Base-by-base conservation (phyloP, 1,284 basidiomycete species). In the Agaricales sp. region DNA sequence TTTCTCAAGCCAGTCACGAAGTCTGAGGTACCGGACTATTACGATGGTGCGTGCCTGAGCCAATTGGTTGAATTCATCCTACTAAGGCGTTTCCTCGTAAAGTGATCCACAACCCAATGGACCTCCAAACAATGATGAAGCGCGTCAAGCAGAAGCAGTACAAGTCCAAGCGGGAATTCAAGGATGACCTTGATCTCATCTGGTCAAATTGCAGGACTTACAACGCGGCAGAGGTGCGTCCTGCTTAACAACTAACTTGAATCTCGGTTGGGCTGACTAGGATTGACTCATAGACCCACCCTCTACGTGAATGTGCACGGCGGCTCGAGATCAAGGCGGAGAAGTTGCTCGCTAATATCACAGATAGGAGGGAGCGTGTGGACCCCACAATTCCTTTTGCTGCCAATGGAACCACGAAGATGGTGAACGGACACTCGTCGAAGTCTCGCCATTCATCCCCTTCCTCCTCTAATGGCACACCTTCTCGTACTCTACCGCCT, bases 151-250 rank as follows among this genome's bases (percentile, higher is more conserved):
- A 75, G 46, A 89, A 88, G 62, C 75, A 79, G 48, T 98, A 97
- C 78, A 95, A 94, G 69, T 89, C 81, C 49, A 98, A 99, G 69
- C 76, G 80, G 53, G 88, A 95, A 59, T 99, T 99, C 65, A 84
- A 86, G 54, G 83, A 87, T 53, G 96, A 99, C 66, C 70, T 99
- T 43, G 89, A 95, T 57, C 77, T 96, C 53, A 98, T 99, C 57
- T 99, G 95, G 95, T 81, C 84, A 49, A 99, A 99, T 59, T 98
- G 95, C 64, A 77, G 88, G 57, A 79, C 77, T 11, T 99, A 98
- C 67, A 99, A 99, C 63, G 84, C 87, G 20, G 78, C 83, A 14
- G 87, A 92, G 66, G 93, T 92, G 58, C 52, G 81, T 71, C n/a
- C n/a, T 18, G 24, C 20, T 13, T 1, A 13, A 39, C 12, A n/a